phyloP scores from a whole-genome alignment of 306 rosid genomes.

The Trifolium dubium region DNA sequence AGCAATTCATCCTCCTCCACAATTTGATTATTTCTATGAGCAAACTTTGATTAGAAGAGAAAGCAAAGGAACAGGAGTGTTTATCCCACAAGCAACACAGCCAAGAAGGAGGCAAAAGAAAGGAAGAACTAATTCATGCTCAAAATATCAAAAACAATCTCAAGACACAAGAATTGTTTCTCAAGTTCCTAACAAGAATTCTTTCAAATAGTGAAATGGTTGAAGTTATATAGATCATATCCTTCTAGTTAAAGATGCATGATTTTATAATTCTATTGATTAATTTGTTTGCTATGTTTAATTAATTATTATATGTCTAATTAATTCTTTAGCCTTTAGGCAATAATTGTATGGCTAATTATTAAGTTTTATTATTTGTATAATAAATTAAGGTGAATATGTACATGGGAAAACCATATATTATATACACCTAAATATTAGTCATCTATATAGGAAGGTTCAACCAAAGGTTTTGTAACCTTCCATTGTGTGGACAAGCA shows the following conservation, averaged over 20 bases:
- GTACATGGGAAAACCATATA: constrained; percentile 56
- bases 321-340: constrained; percentile 57
- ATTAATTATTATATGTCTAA: constrained; percentile 34
- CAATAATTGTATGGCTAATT: constrained; percentile 48
- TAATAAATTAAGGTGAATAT: constrained; percentile 44
- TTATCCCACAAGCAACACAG: constrained; percentile 76
- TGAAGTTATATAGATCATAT: constrained; percentile 42
- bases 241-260: constrained; percentile 18
- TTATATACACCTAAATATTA: constrained; percentile 35
- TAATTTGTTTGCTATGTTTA: constrained; percentile 25
- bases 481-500: constrained; percentile 47
- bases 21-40: constrained; percentile 51
- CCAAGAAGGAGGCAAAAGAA: constrained; percentile 77
- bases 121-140: constrained; percentile 59
- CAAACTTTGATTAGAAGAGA: constrained; percentile 63
- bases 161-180: constrained; percentile 59
- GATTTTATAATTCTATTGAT: constrained; percentile 43
- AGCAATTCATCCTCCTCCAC: constrained; percentile 62
- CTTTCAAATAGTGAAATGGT: constrained; percentile 58
- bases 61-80: constrained; percentile 98
- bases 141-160: constrained; percentile 64
- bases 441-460: constrained; percentile 49
- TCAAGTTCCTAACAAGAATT: constrained; percentile 52
- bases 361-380: constrained; percentile 28
- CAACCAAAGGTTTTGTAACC: constrained; percentile 52